Conservation (phyloP, 768 basidiomycete species). For the Boletus tomentosulus region DNA sequence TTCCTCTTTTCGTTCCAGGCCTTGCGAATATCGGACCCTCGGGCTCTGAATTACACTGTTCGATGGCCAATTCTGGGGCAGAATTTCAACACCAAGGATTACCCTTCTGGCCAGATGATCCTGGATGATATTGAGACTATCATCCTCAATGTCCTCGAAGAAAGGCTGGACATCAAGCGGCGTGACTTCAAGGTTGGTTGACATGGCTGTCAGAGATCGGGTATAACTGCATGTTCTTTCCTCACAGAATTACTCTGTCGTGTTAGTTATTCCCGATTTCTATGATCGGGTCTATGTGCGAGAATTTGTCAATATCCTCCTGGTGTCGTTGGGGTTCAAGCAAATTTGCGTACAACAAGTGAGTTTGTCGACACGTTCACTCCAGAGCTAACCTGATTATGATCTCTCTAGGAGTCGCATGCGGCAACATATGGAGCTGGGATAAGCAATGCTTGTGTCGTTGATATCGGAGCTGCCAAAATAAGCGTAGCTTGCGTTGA, state of each 20-base stretch:
- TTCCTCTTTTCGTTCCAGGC: slow-evolving; percentile 44
- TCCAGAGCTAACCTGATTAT: neutral
- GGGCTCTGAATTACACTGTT: slow-evolving; percentile 62
- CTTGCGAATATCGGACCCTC: slow-evolving; percentile 65
- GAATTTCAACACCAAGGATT: slow-evolving; percentile 79
- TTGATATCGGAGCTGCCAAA: slow-evolving; percentile 84
- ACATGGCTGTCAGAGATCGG: neutral
- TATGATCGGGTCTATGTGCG: slow-evolving; percentile 83
- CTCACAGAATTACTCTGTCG: slow-evolving; percentile 74
- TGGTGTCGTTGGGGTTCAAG: slow-evolving; percentile 85
- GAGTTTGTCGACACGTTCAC: neutral
- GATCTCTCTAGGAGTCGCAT: slow-evolving; percentile 66
- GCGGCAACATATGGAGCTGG: slow-evolving; percentile 95
- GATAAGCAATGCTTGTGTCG: slow-evolving; percentile 90
- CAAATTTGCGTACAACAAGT: slow-evolving; percentile 92
- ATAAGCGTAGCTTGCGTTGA: slow-evolving; percentile 92
- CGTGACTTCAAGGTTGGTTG: slow-evolving; percentile 56
- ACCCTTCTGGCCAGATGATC: slow-evolving; percentile 62
- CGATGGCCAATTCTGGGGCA: slow-evolving; percentile 81
- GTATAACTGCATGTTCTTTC: neutral
- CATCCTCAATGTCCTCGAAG: slow-evolving; percentile 55
- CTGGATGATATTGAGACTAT: slow-evolving; percentile 78
- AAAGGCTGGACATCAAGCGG: slow-evolving; percentile 51
- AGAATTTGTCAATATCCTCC: slow-evolving; percentile 67
- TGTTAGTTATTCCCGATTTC: slow-evolving; percentile 90